Evolutionary conservation across 108 stramenopile genomes (phyloP).

Genomic region (Nannochloropsis oceanica): DNA sequence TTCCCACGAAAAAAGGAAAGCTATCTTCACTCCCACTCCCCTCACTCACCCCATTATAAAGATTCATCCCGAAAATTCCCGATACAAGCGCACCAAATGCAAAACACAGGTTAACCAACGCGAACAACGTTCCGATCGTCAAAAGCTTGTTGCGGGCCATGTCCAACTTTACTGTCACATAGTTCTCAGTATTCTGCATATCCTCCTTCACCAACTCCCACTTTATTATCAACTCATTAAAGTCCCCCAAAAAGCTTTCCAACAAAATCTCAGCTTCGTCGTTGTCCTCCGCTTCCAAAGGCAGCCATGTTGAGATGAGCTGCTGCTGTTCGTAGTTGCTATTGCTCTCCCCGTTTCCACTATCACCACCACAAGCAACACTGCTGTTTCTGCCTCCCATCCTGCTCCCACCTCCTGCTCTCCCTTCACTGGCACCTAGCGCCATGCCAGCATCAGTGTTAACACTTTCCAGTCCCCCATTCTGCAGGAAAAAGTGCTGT

Average conservation of each 20-base stretch:
- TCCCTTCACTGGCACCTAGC: neutral
- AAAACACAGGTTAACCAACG: conserved; percentile 13
- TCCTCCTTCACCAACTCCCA: neutral
- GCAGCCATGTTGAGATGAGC: neutral
- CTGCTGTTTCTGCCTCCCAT: no score
- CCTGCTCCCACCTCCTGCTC: neutral
- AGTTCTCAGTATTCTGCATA: conserved; percentile 13
- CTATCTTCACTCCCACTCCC: neutral
- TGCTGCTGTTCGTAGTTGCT: neutral
- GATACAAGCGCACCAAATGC: conserved; percentile 15
- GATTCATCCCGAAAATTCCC: conserved; percentile 15
- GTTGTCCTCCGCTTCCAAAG: neutral
- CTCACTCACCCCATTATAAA: neutral
- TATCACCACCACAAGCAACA: neutral
- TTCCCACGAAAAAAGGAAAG: neutral
- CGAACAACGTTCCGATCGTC: conserved; percentile 20
- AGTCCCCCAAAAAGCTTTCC: neutral
- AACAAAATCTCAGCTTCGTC: neutral
- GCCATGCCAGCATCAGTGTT: neutral
- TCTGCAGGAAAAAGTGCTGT: neutral
- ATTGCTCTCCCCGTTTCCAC: neutral
- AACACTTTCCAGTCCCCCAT: neutral
- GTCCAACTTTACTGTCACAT: conserved; percentile 30
- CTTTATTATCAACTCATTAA: neutral
- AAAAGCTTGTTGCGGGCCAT: conserved; percentile 26